Percentiles rank a stretch among this genome's conserved stretches.
These are phyloP conservation scores for Pulveroboletus sp. DNA, from an alignment of 768 basidiomycete genomes.

Conservation along the genomic window DNA sequence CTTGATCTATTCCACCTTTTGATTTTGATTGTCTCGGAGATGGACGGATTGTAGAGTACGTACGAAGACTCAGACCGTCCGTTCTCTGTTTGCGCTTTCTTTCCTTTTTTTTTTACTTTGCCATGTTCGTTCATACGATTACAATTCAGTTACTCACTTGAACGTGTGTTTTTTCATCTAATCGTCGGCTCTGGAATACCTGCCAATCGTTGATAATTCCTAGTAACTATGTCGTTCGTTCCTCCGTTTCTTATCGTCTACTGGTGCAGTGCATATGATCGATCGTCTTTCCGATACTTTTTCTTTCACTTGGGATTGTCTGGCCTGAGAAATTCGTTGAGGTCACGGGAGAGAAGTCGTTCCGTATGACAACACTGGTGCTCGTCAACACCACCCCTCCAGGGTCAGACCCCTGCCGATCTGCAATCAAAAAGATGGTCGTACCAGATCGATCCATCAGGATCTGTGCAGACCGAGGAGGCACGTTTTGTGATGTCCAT, in stretches of 20 bases:
- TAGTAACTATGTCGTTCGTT: slow-evolving; percentile 23
- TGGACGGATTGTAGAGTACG: slow-evolving; percentile 7
- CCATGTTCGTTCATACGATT: slow-evolving; percentile 1
- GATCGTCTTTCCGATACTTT: slow-evolving; percentile 19
- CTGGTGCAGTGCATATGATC: slow-evolving; percentile 19
- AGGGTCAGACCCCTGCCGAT: not conserved
- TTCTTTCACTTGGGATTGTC: slow-evolving; percentile 2
- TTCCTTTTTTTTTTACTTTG: not conserved
- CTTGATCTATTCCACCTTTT: slow-evolving; percentile 10
- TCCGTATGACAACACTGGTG: not conserved
- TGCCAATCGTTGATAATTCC: slow-evolving; percentile 23
- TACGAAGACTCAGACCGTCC: not conserved
- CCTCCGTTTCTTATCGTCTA: slow-evolving; percentile 4
- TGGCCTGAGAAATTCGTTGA: not conserved
- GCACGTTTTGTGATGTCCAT: slow-evolving; percentile 89
- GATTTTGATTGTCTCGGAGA: slow-evolving; percentile 6
- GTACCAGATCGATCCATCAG: slow-evolving; percentile 74
- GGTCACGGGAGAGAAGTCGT: too few relatives aligned
- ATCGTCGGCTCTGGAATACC: slow-evolving; percentile 19
- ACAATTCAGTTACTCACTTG: slow-evolving; percentile 14
- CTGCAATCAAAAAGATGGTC: slow-evolving; percentile 6
- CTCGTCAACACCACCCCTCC: not conserved
- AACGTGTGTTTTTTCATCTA: slow-evolving; percentile 16
- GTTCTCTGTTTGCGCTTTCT: not conserved
- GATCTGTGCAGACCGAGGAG: slow-evolving; percentile 86